Evolutionary conservation across 2,329 filamentous ascomycete genomes (phyloP).

Genomic region (Mollisia scopiformis): DNA sequence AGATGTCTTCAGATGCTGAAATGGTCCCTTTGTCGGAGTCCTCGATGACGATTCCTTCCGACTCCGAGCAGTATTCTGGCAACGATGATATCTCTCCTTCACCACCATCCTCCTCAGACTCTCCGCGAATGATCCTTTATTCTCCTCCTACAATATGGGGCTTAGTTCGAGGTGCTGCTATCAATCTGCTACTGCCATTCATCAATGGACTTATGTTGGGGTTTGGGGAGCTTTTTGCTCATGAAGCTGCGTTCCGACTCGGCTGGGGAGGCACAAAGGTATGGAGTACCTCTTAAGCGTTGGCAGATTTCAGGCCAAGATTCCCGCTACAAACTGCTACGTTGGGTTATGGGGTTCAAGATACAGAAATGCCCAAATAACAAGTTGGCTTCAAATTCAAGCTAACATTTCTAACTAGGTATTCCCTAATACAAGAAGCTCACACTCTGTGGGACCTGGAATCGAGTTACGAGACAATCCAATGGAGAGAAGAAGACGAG

Average conservation of each 20-base stretch:
- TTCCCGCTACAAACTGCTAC: neutral
- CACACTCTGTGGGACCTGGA: slow-evolving; percentile 74
- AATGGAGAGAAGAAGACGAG: slow-evolving; percentile 43
- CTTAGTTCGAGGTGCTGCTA: slow-evolving; percentile 83
- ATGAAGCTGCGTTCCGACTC: slow-evolving; percentile 89
- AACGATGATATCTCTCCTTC: slow-evolving; percentile 64
- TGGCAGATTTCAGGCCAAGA: neutral
- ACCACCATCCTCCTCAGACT: slow-evolving; percentile 61
- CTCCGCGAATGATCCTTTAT: slow-evolving; percentile 80
- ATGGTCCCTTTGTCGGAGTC: slow-evolving; percentile 67
- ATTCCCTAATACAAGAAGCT: slow-evolving; percentile 31
- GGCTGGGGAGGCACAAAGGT: slow-evolving; percentile 97
- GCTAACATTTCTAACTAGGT: slow-evolving; percentile 25
- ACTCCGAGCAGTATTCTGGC: slow-evolving; percentile 81
- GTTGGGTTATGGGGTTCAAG: neutral
- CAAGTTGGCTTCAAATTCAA: neutral
- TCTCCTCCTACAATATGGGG: slow-evolving; percentile 86
- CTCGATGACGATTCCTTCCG: slow-evolving; percentile 76
- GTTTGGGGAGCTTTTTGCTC: slow-evolving; percentile 94
- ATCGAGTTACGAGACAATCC: slow-evolving; percentile 77
- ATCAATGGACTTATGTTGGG: slow-evolving; percentile 98
- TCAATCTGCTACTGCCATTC: slow-evolving; percentile 94
- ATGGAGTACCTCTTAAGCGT: slow-evolving; percentile 34
- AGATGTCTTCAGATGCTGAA: slow-evolving; percentile 57
- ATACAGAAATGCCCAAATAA: too few relatives aligned